Percentiles rank a stretch among this genome's conserved stretches.
Conservation (phyloP, 2,329 filamentous ascomycete genomes). For the Neofusicoccum cordaticola region DNA sequence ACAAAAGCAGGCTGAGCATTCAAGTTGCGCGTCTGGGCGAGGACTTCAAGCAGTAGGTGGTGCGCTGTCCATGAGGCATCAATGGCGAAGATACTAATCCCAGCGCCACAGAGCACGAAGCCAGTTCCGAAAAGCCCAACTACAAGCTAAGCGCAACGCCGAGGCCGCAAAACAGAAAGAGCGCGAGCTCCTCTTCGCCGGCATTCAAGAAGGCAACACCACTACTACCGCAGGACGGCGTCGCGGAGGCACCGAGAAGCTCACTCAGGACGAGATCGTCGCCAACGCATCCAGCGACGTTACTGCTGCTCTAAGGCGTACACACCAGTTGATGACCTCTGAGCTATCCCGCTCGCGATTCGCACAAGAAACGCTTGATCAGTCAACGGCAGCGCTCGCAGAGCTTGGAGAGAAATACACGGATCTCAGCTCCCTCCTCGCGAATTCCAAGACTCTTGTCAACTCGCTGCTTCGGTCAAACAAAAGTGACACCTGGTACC, state of each 20-base stretch:
- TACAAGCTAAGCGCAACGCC: slow-evolving; percentile 73
- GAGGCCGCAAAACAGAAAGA: slow-evolving; percentile 72
- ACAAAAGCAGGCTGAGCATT: slow-evolving; percentile 64
- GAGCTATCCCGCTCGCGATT: slow-evolving; percentile 86
- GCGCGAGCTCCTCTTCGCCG: slow-evolving; percentile 70
- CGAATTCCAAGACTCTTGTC: slow-evolving; percentile 71
- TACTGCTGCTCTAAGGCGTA: slow-evolving; percentile 76
- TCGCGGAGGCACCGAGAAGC: slow-evolving; percentile 44
- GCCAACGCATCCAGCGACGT: slow-evolving; percentile 78
- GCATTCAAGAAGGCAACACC: slow-evolving; percentile 50
- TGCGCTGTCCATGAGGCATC: slow-evolving; percentile 39
- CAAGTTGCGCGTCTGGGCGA: slow-evolving; percentile 64
- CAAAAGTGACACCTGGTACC: slow-evolving; percentile 97
- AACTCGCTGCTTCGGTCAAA: slow-evolving; percentile 78
- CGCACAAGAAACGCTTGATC: slow-evolving; percentile 80
- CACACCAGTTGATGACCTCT: slow-evolving; percentile 79
- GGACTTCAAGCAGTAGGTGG: slow-evolving; percentile 69
- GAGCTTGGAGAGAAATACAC: slow-evolving; percentile 79
- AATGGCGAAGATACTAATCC: slow-evolving; percentile 4
- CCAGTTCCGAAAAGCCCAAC: slow-evolving; percentile 77
- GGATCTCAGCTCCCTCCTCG: slow-evolving; percentile 72
- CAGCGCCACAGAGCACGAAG: slow-evolving; percentile 50
- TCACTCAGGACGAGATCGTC: slow-evolving; percentile 69
- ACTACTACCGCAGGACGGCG: slow-evolving; percentile 34
- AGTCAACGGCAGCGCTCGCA: slow-evolving; percentile 78